A percentile compares a stretch with the other conserved stretches of the same genome.
These are phyloP conservation scores for Daldinia concentrica DNA, from an alignment of 495 filamentous ascomycete species.

Conservation along the genomic window DNA sequence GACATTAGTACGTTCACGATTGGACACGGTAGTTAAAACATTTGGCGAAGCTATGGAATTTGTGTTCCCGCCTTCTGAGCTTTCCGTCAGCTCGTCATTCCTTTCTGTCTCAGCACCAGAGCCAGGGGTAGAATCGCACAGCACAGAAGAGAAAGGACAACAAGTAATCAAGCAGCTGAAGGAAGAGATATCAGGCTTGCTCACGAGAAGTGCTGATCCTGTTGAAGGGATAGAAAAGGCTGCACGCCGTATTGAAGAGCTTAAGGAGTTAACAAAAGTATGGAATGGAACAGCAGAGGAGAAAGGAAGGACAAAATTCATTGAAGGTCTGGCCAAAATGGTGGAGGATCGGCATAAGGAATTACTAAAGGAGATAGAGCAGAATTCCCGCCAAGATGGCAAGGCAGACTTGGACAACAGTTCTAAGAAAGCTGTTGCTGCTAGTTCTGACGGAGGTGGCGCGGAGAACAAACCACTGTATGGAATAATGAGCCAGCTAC, in stretches of 20 bases:
- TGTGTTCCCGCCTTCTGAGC: constrained; percentile 82
- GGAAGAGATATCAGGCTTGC: constrained; percentile 73
- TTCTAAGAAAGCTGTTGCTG: constrained; percentile 39
- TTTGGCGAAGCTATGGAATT: constrained; percentile 96
- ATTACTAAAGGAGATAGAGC: constrained; percentile 60
- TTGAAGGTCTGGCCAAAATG: constrained; percentile 77
- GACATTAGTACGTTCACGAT: constrained; percentile 77
- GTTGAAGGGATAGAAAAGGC: constrained; percentile 74
- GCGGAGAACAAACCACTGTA: constrained; percentile 60
- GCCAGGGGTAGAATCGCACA: constrained; percentile 66
- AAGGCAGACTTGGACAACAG: constrained; percentile 42
- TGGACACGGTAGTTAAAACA: constrained; percentile 85
- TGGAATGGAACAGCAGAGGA: constrained; percentile 97
- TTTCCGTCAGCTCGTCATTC: constrained; percentile 76
- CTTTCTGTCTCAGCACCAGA: constrained; percentile 84
- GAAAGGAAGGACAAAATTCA: constrained; percentile 79
- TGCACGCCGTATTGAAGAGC: constrained; percentile 71
- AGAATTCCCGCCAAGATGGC: constrained; percentile 44
- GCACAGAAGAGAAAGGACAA: constrained; percentile 81
- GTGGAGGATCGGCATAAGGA: constrained; percentile 67
- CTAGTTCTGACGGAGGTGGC: constrained; percentile 38
- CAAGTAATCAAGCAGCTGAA: constrained; percentile 73
- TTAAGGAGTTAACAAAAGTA: constrained; percentile 76
- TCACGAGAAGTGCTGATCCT: constrained; percentile 62
- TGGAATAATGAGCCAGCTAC: constrained; percentile 81